These are phyloP conservation scores for Paraphoma sp. DNA, from an alignment of 2,329 filamentous ascomycete genomes.

Conservation along the genomic window DNA sequence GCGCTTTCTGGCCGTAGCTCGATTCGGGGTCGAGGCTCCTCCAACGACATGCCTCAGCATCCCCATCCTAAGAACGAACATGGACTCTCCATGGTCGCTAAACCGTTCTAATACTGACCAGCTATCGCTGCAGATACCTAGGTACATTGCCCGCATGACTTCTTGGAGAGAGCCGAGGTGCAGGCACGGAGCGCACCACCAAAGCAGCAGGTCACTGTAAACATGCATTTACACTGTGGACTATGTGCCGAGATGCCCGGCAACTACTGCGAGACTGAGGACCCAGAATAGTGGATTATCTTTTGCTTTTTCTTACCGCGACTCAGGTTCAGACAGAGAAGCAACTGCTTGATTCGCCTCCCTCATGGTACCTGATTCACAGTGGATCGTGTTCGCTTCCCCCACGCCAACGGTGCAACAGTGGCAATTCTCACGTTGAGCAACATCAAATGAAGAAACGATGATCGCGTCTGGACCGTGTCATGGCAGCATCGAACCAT, in stretches of 20 bases:
- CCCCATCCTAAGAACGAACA: background rate
- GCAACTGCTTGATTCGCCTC: constrained; percentile 25
- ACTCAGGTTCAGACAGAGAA: constrained; percentile 22
- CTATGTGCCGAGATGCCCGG: constrained; percentile 26
- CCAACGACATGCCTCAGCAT: constrained; percentile 13
- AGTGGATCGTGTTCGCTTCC: constrained; percentile 25
- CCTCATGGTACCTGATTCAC: constrained; percentile 41
- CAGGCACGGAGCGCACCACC: constrained; percentile 1
- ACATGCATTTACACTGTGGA: constrained; percentile 5
- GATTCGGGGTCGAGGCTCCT: constrained; percentile 18
- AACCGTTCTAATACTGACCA: background rate
- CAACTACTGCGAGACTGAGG: constrained; percentile 21
- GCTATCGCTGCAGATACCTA: background rate
- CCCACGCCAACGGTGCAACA: constrained; percentile 33
- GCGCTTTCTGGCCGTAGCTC: constrained; percentile 24
- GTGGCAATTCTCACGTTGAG: constrained; percentile 19
- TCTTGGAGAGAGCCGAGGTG: background rate
- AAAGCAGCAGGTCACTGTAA: constrained; percentile 10
- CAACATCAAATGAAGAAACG: constrained; percentile 11
- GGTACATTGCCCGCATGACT: background rate
- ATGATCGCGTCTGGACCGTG: background rate
- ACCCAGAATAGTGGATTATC: constrained; percentile 27
- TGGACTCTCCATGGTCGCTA: background rate
- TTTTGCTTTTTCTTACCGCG: constrained; percentile 37
- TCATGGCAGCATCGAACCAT: background rate